Evolutionary conservation across 176 grass and related monocot species (phyloP), one percentile per base, ranked within the genome.

Genomic region (Oryza glaberrima): DNA sequence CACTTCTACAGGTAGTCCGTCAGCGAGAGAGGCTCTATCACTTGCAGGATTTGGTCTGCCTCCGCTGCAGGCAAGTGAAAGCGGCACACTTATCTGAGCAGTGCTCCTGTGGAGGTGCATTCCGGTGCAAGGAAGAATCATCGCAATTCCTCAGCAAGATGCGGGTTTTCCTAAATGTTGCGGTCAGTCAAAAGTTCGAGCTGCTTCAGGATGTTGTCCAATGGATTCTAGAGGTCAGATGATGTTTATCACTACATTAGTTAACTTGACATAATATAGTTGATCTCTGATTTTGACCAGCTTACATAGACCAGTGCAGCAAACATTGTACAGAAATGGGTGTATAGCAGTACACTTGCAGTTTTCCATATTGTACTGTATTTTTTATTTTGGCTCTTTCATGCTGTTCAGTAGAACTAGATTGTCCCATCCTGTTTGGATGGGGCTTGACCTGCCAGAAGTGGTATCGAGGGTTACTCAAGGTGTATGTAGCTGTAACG

Each of bases 11-110:
- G 85, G 85, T 98, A 32, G 81, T 98, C 8, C 93, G 93, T 13
- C 96, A 95, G 91, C 87, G 96, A 76, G 96, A 98, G 74, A 88
- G 93, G 91, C 83, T 98, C 45, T 98, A 98, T 45, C 96, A 98
- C 83, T 43, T 98, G 76, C 96, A 98, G 81, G 96, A 98, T 69
- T 80, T 98, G 78, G 81, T 94, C 17, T 98, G 96, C 83, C 41
- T 86, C 20, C 92, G 89, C 25, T 98, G 96, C 78, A 91, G 93
- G 67, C 96, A 95, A 82, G 91, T 95, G 69, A 98, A 98, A 77
- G 96, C 89, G 5, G 89, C 93, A 28, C 96, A 95, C 85, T 73
- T 98, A 49, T 87, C 90, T 4, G 88, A 92, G 63, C 96, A 95
- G 75, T 98, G 96, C 61, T 88, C 83, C 11, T 95, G 96, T 6